phyloP scores from a whole-genome alignment of 331 rosid genomes.

The Pyracantha coccinea region DNA sequence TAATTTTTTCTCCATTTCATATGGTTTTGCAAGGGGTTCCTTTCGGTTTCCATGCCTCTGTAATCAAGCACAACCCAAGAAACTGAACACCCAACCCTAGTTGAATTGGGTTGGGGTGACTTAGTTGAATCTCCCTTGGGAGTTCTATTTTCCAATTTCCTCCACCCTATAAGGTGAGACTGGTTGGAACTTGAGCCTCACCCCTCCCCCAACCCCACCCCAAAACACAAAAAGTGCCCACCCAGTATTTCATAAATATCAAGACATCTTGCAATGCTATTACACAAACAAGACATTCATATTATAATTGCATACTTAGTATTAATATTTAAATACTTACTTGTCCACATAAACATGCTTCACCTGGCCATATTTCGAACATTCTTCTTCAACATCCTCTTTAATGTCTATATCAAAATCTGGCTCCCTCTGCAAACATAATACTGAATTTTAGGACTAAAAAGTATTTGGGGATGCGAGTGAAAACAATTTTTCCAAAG shows the following conservation, averaged over 20 bases:
- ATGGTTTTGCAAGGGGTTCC: not conserved
- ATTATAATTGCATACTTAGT: not conserved
- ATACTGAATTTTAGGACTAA: not conserved
- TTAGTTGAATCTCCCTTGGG: not conserved
- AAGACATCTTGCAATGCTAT: not conserved
- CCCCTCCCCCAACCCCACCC: not conserved
- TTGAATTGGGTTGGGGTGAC: not conserved
- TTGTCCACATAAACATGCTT: constrained; percentile 84
- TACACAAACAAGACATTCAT: not conserved
- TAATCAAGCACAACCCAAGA: not conserved
- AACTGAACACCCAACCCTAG: not conserved
- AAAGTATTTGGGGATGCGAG: not conserved
- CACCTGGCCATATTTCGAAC: constrained; percentile 88
- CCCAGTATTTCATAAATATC: not conserved
- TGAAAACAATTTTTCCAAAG: not conserved
- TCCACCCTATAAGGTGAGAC: not conserved
- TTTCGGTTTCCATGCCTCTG: not conserved
- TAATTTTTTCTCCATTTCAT: not conserved
- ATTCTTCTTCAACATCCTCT: constrained; percentile 95
- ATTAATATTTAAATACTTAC: constrained; percentile 33
- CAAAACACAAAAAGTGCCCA: not conserved
- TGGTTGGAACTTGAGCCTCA: not conserved
- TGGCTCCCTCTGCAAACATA: constrained; percentile 57
- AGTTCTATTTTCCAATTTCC: not conserved
- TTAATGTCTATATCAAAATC: constrained; percentile 84